Conservation (phyloP, 2,329 filamentous ascomycete genomes). For the Byssochlamys sp. region DNA sequence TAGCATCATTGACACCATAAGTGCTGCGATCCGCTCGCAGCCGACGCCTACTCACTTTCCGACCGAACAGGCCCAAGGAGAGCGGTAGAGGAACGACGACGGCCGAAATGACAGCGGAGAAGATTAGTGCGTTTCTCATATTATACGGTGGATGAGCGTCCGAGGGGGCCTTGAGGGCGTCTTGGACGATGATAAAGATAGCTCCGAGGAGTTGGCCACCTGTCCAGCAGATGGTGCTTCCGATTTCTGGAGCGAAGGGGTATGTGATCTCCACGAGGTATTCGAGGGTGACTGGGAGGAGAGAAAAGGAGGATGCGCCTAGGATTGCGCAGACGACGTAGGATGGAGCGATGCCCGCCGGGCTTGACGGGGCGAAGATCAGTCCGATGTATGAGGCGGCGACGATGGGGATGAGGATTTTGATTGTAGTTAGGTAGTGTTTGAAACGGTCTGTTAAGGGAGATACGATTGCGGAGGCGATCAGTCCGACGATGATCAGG, state of each 20-base stretch:
- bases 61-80: constrained; percentile 60
- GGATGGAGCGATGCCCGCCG: constrained; percentile 41
- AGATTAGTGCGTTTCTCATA: constrained; percentile 67
- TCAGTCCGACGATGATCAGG: constrained; percentile 78
- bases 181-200: constrained; percentile 72
- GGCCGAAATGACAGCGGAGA: constrained; percentile 63
- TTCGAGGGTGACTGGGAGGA: constrained; percentile 79
- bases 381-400: constrained; percentile 65
- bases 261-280: constrained; percentile 79
- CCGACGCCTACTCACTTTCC: constrained; percentile 31
- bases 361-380: constrained; percentile 65
- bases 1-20: neutral
- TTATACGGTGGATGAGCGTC: constrained; percentile 53
- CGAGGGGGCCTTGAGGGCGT: constrained; percentile 52
- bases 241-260: constrained; percentile 76
- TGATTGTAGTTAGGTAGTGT: constrained; percentile 63
- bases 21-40: constrained; percentile 28
- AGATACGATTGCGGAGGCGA: constrained; percentile 63
- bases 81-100: constrained; percentile 59
- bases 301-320: constrained; percentile 67
- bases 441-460: constrained; percentile 82
- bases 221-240: constrained; percentile 73
- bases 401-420: constrained; percentile 64
- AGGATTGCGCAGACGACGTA: constrained; percentile 67
- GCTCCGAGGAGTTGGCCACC: constrained; percentile 78